Evolutionary conservation across 441 rosid species (phyloP), one percentile per base, ranked within the genome.

Genomic region (Jatropha multifida): DNA sequence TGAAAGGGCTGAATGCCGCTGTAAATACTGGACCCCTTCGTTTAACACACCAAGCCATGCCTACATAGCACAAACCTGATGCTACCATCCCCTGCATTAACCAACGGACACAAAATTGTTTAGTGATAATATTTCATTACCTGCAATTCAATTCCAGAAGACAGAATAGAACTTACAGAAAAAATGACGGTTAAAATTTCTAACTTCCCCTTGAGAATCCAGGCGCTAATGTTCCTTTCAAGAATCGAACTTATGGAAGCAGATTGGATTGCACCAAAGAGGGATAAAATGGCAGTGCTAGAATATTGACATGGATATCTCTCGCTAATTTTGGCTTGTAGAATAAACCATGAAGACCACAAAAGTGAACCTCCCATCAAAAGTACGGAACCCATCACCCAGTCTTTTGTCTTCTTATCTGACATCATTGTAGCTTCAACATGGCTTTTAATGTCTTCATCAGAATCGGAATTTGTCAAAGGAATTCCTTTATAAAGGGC

Each of bases 1-100:
- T 81, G 14, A 87, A 82, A 40, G 94, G 94, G 55, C 86, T 86
- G 78, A 89, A 90, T 3, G 92, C 91, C 18, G 92, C 83, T 0
- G 92, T 88, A 81, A 89, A 89, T 17, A 90, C 90, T 4, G 96
- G 92, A 23, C 90, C 94, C 76, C 83, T 85, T 75, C 78, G 83
- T 84, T 89, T 84, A 40, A 88, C 90, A 74, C 94, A 91, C 94
- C 96, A 89, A 13, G 94, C 80, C 94, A 91, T 79, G 64, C 90
- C 90, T 42, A 87, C 90, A 14, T 75, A 89, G 75, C 90, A 84
- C 65, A 89, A 61, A 23, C 96, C 93, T 4, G 96, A 89, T 26
- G 86, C 86, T 37, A 88, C 80, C 71, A 85, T 82, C 56, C 94
- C 94, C 94, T 91, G 83, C 73, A 42, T 48, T 56, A 37, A 67